Conservation (phyloP, 768 basidiomycete species). For the Boletellus ananiceps region DNA sequence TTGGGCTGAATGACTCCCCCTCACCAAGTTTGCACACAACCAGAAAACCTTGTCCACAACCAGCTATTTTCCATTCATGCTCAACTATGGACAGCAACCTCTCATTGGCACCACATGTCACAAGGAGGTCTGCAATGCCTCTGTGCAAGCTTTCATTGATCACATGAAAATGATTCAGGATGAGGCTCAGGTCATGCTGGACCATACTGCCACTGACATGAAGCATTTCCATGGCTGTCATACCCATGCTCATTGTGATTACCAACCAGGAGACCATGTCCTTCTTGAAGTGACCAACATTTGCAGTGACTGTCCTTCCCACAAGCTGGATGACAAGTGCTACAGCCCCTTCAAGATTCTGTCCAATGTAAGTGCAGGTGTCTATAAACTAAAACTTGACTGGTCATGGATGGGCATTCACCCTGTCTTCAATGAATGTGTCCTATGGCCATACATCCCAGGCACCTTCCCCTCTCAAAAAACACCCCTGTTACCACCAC, state of each 20-base stretch:
- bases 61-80: background rate
- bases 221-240: background rate
- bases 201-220: background rate
- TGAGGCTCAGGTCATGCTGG: background rate
- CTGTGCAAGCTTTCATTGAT: too few species aligned
- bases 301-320: background rate
- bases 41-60: background rate
- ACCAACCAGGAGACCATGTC: background rate
- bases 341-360: background rate
- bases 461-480: background rate
- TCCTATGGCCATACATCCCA: background rate
- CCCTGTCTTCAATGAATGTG: background rate
- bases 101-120: too few species aligned
- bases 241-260: rapidly evolving
- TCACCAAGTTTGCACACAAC: background rate
- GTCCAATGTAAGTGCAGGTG: rapidly evolving
- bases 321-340: background rate
- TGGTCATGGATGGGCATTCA: background rate
- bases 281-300: background rate
- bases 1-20: background rate
- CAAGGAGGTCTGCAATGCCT: too few species aligned
- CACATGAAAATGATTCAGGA: background rate
- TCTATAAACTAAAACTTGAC: background rate
- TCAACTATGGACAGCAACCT: background rate
- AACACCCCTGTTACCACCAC: background rate